A percentile compares a stretch with the other conserved stretches of the same genome.
phyloP scores from a whole-genome alignment of 306 rosid genomes.

The Ormosia semicastrata region DNA sequence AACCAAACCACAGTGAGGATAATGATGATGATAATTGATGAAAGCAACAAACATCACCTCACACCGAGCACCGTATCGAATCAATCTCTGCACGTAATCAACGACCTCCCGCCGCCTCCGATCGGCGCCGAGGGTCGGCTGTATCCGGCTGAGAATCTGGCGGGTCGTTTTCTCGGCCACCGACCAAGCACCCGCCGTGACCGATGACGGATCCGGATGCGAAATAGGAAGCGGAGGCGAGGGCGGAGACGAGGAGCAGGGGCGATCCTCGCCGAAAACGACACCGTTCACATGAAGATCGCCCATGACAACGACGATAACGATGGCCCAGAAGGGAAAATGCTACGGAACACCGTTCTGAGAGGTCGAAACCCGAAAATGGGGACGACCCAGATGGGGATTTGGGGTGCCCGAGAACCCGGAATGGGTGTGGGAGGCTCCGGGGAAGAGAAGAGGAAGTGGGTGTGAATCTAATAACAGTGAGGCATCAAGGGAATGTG shows the following conservation, averaged over 20 bases:
- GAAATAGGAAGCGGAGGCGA: conserved; percentile 41
- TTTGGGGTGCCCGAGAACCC: neutral
- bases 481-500: conserved; percentile 22
- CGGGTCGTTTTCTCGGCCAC: conserved; percentile 40
- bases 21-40: neutral
- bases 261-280: conserved; percentile 51
- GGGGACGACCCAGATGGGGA: neutral
- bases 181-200: conserved; percentile 29
- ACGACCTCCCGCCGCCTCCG: conserved; percentile 42
- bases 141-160: conserved; percentile 45
- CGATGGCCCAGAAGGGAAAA: neutral
- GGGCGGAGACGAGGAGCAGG: conserved; percentile 38
- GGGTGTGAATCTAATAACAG: conserved; percentile 6
- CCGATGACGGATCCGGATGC: conserved; percentile 37
- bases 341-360: neutral
- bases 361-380: neutral
- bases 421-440: neutral
- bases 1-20: neutral
- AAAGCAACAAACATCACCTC: conserved; percentile 35
- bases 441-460: conserved; percentile 1
- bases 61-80: conserved; percentile 35
- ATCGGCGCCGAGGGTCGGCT: conserved; percentile 44
- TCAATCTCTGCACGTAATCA: conserved; percentile 46
- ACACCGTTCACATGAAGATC: conserved; percentile 49
- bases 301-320: conserved; percentile 34